phyloP scores from a whole-genome alignment of 2,329 filamentous ascomycete genomes.

The Aspergillus sp. region DNA sequence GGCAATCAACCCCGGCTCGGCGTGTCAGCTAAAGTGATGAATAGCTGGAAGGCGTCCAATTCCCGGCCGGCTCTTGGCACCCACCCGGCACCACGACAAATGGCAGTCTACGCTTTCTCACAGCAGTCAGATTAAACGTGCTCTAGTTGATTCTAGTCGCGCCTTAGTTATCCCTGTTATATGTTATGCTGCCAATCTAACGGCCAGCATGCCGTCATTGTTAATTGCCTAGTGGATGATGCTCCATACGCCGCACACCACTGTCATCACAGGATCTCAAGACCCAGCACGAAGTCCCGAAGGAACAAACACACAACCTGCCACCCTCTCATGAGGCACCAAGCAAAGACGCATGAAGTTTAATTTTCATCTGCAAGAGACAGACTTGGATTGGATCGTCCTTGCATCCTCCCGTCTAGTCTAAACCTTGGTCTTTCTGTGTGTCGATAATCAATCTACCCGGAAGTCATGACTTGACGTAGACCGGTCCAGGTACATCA shows the following conservation, averaged over 20 bases:
- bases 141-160: not conserved
- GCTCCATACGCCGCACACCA: too few relatives aligned
- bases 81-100: not conserved
- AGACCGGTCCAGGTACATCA: too few relatives aligned
- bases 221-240: too few relatives aligned
- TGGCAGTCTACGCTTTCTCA: not conserved
- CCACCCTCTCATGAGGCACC: not conserved
- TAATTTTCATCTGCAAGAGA: not conserved
- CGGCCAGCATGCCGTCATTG: not conserved
- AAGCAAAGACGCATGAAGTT: not conserved
- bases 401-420: not conserved
- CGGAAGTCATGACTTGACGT: too few relatives aligned
- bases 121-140: not conserved
- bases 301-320: not conserved
- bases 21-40: slow-evolving; percentile 4
- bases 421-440: too few relatives aligned
- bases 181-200: not conserved
- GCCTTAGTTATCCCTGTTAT: not conserved
- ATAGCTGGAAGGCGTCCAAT: not conserved
- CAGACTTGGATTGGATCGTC: not conserved
- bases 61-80: not conserved
- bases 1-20: slow-evolving; percentile 2
- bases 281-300: too few relatives aligned
- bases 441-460: not conserved
- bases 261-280: too few relatives aligned